Conservation (phyloP, 129 eudicot species). For the Gnaphalium uliginosum region DNA sequence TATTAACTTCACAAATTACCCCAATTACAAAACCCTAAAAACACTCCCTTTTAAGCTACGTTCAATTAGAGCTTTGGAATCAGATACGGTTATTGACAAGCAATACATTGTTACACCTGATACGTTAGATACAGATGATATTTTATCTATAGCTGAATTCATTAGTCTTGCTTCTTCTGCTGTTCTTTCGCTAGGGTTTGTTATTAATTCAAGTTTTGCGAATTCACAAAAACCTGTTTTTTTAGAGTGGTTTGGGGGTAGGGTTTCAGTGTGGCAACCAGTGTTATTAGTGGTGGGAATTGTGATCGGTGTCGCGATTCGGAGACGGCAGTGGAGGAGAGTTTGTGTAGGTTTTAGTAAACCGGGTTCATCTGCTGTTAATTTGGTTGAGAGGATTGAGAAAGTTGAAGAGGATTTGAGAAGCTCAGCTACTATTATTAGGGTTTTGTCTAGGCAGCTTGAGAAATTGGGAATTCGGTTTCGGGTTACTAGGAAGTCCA, state of each 20-base stretch:
- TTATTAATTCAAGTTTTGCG: conserved; percentile 39
- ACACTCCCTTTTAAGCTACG: conserved; percentile 4
- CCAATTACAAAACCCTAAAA: conserved; percentile 26
- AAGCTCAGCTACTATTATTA: conserved; percentile 56
- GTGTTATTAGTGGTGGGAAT: conserved; percentile 57
- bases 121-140: conserved; percentile 46
- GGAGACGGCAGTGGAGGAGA: conserved; percentile 84
- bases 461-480: conserved; percentile 94
- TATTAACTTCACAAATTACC: conserved; percentile 15
- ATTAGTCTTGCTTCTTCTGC: conserved; percentile 61
- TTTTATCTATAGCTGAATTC: conserved; percentile 60
- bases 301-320: conserved; percentile 62
- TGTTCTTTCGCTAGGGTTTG: conserved; percentile 45
- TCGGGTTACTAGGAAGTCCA: conserved; percentile 68
- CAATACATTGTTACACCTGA: conserved; percentile 2
- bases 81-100: conserved; percentile 22
- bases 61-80: conserved; percentile 29
- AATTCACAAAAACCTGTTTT: conserved; percentile 40
- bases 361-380: conserved; percentile 35
- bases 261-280: conserved; percentile 59
- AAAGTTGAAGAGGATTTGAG: conserved; percentile 82
- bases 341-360: conserved; percentile 53
- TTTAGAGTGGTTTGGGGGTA: conserved; percentile 53
- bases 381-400: conserved; percentile 78
- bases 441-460: conserved; percentile 88